phyloP scores from a whole-genome alignment of 768 basidiomycete genomes.

The Calvatia gigantea region DNA sequence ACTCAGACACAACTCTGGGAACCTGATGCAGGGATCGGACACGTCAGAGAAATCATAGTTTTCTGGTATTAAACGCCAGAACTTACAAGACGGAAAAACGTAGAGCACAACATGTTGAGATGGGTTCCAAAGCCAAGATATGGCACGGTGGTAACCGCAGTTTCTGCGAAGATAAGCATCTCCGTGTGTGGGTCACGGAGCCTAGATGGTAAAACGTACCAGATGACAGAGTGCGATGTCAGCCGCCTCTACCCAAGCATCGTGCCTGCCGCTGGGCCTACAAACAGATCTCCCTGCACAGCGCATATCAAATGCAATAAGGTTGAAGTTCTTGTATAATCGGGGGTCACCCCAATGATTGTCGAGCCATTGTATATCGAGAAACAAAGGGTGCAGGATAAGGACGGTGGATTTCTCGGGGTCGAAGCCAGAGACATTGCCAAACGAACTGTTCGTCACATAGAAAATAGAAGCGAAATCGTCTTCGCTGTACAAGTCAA shows the following conservation, averaged over 20 bases:
- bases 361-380: constrained; percentile 68
- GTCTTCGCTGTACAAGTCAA: constrained; percentile 57
- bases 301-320: constrained; percentile 75
- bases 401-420: constrained; percentile 62
- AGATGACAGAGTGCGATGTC: constrained; percentile 67
- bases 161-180: constrained; percentile 39
- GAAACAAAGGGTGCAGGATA: constrained; percentile 63
- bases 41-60: background rate
- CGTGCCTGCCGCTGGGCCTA: constrained; percentile 53
- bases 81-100: constrained; percentile 66
- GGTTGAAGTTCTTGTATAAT: constrained; percentile 53
- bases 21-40: too few relatives aligned
- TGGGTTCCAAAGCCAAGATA: constrained; percentile 64
- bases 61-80: background rate
- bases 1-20: constrained; percentile 68
- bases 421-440: constrained; percentile 66
- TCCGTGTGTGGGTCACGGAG: background rate
- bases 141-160: constrained; percentile 67
- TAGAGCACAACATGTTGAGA: constrained; percentile 54
- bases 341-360: constrained; percentile 67
- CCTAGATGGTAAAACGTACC: constrained; percentile 32
- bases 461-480: constrained; percentile 76
- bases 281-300: constrained; percentile 54
- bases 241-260: constrained; percentile 77
- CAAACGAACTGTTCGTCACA: constrained; percentile 55